Evolutionary conservation across 176 grass and related monocot species (phyloP), one percentile per base, ranked within the genome.

Genomic region (Eleusine coracana): DNA sequence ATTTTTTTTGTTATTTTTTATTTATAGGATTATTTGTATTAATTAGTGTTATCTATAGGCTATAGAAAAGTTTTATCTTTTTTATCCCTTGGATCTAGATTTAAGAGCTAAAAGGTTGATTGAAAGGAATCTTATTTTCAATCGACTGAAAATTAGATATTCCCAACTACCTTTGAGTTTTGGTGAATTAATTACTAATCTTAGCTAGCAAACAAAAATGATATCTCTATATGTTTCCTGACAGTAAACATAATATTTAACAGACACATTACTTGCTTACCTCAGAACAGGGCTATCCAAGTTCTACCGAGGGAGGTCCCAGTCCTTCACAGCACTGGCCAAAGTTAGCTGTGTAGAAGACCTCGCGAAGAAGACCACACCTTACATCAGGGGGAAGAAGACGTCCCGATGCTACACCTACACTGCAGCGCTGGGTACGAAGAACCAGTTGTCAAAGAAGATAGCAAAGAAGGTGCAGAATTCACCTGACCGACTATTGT

Each of bases 251-350:
- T 36, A 21, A 66, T 48, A 20, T 58, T 34, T 89, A 44, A 85
- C 56, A n/a, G 9, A 40, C 16, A 12, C 62, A 81, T 14, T 84
- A 36, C 29, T 36, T 72, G 21, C 38, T 82, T 73, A 37, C 7
- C 28, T 61, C 85, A 92, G 93, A 51, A 88, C 84, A 86, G 87
- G 93, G 50, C 66, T 95, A 10, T 92, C 93, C 7, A 92, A 84
- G 69, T 82, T 71, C 79, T 95, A 90, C 82, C 40, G 79, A 15
- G 87, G 90, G 36, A 92, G 29, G 77, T 95, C 93, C 27, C 87
- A 90, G 70, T 92, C 93, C 5, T 95, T 90, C 90, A 62, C 82
- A 44, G 86, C 87, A 9, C 65, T 95, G 7, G 87, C 70, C 10
- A 56, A 81, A 5, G 90, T 82, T 61, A 86, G 11, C 76, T 83